Evolutionary conservation across 208 protist species (phyloP).

Genomic region (Acanthamoeba triangularis): DNA sequence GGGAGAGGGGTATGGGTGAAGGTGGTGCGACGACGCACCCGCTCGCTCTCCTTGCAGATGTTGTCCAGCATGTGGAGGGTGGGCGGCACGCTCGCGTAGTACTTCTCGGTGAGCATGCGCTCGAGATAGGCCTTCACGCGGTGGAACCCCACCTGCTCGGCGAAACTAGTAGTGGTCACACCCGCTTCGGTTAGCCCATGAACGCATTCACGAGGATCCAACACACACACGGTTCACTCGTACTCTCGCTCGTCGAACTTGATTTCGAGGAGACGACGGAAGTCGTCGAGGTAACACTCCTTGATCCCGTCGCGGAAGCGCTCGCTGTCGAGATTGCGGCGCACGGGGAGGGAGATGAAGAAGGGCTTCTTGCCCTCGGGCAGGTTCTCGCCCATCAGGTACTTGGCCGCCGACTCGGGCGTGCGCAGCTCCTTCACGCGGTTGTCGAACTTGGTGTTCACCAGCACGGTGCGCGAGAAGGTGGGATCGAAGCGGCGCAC

Average conservation of each 20-base stretch:
- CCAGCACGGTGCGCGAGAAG: conserved; percentile 83
- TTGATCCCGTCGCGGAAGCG: conserved; percentile 84
- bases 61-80: conserved; percentile 81
- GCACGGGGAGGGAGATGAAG: conserved; percentile 85
- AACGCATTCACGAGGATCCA: no score
- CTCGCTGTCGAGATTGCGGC: conserved; percentile 81
- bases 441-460: conserved; percentile 90
- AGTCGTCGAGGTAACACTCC: conserved; percentile 87
- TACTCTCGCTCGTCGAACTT: conserved; percentile 83
- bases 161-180: conserved; percentile 65
- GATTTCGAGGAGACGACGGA: conserved; percentile 79
- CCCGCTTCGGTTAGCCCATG: not conserved
- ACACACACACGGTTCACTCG: not conserved
- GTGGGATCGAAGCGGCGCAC: conserved; percentile 84
- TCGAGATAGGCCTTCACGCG: conserved; percentile 83
- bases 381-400: conserved; percentile 83
- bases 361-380: conserved; percentile 82
- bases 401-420: conserved; percentile 83
- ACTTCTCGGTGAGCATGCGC: conserved; percentile 85
- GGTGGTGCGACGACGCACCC: not conserved
- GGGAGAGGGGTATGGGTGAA: not conserved
- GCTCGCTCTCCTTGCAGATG: conserved; percentile 80
- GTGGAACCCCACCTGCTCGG: conserved; percentile 84
- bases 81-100: conserved; percentile 84
- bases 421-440: conserved; percentile 86